Conservation (phyloP, 164 flowering plant species). For the Umbellularia californica region DNA sequence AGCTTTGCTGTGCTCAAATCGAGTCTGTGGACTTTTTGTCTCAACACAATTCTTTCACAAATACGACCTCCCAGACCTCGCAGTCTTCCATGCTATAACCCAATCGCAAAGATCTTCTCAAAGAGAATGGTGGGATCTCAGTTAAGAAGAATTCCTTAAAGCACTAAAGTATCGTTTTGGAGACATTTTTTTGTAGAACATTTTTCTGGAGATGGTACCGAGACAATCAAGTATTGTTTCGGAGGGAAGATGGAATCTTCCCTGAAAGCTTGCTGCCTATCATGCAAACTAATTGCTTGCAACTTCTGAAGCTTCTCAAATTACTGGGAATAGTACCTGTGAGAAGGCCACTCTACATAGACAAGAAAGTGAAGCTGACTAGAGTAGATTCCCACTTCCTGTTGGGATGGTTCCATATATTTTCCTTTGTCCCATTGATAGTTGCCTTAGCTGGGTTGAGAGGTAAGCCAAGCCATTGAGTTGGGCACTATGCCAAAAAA, state of each 20-base stretch:
- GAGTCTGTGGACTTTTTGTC: too few relatives aligned
- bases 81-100: too few relatives aligned
- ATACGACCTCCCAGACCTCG: too few relatives aligned
- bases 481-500: conserved; percentile 40
- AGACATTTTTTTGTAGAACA: conserved; percentile 13
- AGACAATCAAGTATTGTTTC: conserved; percentile 21
- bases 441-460: conserved; percentile 22
- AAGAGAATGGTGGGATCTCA: too few relatives aligned
- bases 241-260: conserved; percentile 23
- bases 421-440: conserved; percentile 24
- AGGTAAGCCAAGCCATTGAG: conserved; percentile 45
- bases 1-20: too few relatives aligned
- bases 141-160: too few relatives aligned
- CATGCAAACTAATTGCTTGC: conserved; percentile 5
- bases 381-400: conserved; percentile 25
- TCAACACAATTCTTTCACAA: too few relatives aligned
- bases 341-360: conserved; percentile 16
- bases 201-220: conserved; percentile 18
- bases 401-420: conserved; percentile 42
- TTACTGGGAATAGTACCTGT: conserved; percentile 21
- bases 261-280: conserved; percentile 21
- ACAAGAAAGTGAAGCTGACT: conserved; percentile 21
- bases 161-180: too few relatives aligned
- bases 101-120: too few relatives aligned
- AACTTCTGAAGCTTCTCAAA: conserved; percentile 27